These are phyloP conservation scores for Aurinia saxatilis DNA, from an alignment of 345 rosid species.

Conservation along the genomic window DNA sequence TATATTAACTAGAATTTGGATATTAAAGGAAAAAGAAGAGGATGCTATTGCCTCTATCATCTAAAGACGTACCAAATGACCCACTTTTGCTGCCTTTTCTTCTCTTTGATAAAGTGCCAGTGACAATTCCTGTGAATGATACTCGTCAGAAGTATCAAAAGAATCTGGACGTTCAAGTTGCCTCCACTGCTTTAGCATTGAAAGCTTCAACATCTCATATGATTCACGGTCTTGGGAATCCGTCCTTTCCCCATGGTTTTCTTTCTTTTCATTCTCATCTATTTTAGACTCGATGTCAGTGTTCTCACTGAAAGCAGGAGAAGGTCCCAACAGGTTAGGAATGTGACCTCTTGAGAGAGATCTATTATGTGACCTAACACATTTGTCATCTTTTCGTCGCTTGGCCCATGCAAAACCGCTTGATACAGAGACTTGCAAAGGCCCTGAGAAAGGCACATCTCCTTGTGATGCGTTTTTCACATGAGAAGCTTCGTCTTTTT, in stretches of 20 bases:
- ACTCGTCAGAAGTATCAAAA: constrained; percentile 79
- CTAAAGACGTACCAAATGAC: constrained; percentile 53
- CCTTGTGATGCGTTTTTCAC: constrained; percentile 83
- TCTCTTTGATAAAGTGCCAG: constrained; percentile 64
- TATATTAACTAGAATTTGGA: not conserved
- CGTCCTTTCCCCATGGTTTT: constrained; percentile 26
- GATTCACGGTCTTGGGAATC: constrained; percentile 57
- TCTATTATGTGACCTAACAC: constrained; percentile 47
- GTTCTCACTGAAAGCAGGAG: constrained; percentile 39
- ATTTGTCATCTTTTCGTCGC: constrained; percentile 51
- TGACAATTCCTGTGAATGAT: constrained; percentile 85
- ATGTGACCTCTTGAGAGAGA: constrained; percentile 64
- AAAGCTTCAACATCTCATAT: constrained; percentile 43
- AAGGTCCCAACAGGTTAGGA: constrained; percentile 49
- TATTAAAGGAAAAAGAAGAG: not conserved
- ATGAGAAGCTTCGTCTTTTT: constrained; percentile 55
- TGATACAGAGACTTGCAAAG: constrained; percentile 79
- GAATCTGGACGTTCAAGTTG: constrained; percentile 83
- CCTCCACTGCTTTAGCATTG: constrained; percentile 65
- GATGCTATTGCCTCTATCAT: constrained; percentile 12
- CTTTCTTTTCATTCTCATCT: constrained; percentile 36
- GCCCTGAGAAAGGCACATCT: constrained; percentile 87
- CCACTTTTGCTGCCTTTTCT: constrained; percentile 57
- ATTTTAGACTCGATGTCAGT: constrained; percentile 44
- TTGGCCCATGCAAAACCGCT: constrained; percentile 98